Conservation (phyloP, 768 basidiomycete species). For the Hericium coralloides region DNA sequence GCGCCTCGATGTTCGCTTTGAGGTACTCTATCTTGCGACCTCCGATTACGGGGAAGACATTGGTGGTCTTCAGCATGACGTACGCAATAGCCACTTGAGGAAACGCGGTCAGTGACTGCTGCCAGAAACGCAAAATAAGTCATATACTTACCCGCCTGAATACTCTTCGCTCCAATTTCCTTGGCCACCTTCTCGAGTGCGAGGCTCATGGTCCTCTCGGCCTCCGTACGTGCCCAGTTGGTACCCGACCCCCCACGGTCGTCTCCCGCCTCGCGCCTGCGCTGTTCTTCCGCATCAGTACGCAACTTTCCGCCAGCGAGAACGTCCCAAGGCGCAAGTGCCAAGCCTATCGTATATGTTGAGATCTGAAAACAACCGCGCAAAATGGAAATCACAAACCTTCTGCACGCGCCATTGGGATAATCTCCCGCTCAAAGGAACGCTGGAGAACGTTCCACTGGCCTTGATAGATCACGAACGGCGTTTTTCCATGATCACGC, state of each 20-base stretch:
- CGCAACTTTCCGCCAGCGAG: conserved; percentile 32
- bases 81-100: conserved; percentile 37
- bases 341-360: conserved; percentile 20
- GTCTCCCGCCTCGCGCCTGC: conserved; percentile 19
- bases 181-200: conserved; percentile 14
- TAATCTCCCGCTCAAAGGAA: conserved; percentile 33
- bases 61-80: conserved; percentile 37
- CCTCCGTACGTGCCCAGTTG: conserved; percentile 8
- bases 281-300: conserved; percentile 29
- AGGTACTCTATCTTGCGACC: conserved; percentile 38
- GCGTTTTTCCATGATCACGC: conserved; percentile 27
- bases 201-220: conserved; percentile 8
- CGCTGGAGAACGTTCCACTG: conserved; percentile 22
- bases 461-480: conserved; percentile 36
- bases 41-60: conserved; percentile 38
- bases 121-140: neutral
- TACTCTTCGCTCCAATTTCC: conserved; percentile 26
- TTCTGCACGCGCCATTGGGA: conserved; percentile 26
- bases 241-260: conserved; percentile 21
- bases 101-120: neutral
- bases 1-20: conserved; percentile 35
- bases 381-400: conserved; percentile 1
- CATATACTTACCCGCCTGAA: conserved; percentile 9
- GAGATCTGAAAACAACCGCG: neutral
- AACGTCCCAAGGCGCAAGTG: conserved; percentile 35